Percentiles rank a stretch among this genome's conserved stretches.
Evolutionary conservation across 345 rosid genomes (phyloP).

Genomic region (Limnanthes douglasii): DNA sequence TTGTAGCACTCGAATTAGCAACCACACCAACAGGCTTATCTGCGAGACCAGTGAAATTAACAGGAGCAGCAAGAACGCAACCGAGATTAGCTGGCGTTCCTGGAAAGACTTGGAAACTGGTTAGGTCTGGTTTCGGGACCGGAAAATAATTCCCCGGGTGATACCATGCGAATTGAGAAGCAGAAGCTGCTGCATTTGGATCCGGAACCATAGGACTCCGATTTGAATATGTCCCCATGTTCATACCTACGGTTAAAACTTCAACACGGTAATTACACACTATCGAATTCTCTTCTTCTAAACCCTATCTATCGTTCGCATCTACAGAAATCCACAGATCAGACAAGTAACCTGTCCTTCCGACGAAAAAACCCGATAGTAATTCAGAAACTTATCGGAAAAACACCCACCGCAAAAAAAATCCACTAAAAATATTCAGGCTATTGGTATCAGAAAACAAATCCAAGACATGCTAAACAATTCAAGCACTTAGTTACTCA

Average conservation of each 20-base stretch:
- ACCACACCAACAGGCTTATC: conserved; percentile 10
- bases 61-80: conserved; percentile 18
- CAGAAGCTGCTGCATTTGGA: conserved; percentile 12
- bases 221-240: conserved; percentile 33
- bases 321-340: too few species aligned
- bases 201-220: conserved; percentile 22
- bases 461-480: too few species aligned
- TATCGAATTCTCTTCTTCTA: too few species aligned
- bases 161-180: conserved; percentile 25
- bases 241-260: conserved; percentile 7
- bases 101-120: conserved; percentile 16
- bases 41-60: conserved; percentile 16
- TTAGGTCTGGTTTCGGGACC: conserved; percentile 11
- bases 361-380: too few species aligned
- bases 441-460: too few species aligned
- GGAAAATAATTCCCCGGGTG: conserved; percentile 20
- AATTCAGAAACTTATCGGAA: too few species aligned
- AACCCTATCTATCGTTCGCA: too few species aligned
- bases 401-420: too few species aligned
- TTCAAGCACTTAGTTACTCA: too few species aligned
- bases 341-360: too few species aligned
- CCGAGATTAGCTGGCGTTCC: conserved; percentile 11
- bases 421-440: too few species aligned
- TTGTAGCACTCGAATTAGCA: conserved; percentile 8
- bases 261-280: too few species aligned